Evolutionary conservation across 73 alveolate genomes (phyloP), one percentile per base, ranked within the genome.

Genomic region (Paramecium bursaria): DNA sequence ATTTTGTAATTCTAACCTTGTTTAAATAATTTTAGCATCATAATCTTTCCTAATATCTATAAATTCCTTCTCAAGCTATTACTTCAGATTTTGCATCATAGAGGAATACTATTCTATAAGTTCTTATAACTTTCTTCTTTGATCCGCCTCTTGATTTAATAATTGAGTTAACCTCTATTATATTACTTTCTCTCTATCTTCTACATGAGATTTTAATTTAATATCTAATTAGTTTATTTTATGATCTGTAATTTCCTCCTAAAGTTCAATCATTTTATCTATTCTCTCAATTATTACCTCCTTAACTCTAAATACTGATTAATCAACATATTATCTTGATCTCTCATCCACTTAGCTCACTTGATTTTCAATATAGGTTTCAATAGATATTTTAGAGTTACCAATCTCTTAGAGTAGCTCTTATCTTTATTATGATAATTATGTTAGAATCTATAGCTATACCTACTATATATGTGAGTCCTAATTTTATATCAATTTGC

Each of bases 211-310:
- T 15, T 67, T 67, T 26, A 67, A 31, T 15, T 31, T 39, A 19
- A 67, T 67, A n/a, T 44, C 19, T 15, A 39, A 67, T 21, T 47
- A 21, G 1, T 35, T 35, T 35, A 67, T 21, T 15, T 67, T 67
- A 0, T 44, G 33, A 33, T 67, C 35, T 35, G 53, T 67, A 39
- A 25, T 25, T 67, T 67, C 19, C 17, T 67, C 55, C 33, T 42
- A 13, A 35, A 67, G 19, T 67, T 67, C 82, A 9, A 67, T 67
- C 44, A 39, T 57, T 35, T 47, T 67, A 11, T 53, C 19, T 2
- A 67, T 67, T 67, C 82, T 31, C 7, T 67, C 82, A 67, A 39
- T 67, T 3, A 67, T 35, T 67, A 39, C 6, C 44, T 67, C 19
- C 21, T 53, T 19, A 14, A 57, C 33, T n/a, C 44, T 57, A 31